Conservation (phyloP, 495 filamentous ascomycete species). For the Penicillium waksmanii region DNA sequence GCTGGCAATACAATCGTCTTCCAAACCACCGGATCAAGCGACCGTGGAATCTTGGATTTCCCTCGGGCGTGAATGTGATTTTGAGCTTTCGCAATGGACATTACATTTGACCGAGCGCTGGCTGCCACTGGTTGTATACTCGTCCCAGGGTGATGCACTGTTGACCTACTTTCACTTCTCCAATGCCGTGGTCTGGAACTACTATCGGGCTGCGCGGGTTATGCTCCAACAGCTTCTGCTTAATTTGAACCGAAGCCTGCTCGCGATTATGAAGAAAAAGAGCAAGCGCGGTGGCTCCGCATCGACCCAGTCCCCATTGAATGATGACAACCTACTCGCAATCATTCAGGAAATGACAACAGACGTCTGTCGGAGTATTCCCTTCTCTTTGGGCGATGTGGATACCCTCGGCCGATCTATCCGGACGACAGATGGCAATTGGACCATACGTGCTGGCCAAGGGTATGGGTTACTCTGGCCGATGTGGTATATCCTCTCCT, state of each 20-base stretch:
- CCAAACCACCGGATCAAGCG: constrained; percentile 20
- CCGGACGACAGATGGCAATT: constrained; percentile 12
- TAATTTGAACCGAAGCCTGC: constrained; percentile 30
- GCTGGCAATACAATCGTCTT: constrained; percentile 24
- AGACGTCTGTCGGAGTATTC: constrained; percentile 47
- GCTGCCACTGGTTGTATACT: constrained; percentile 43
- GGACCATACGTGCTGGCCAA: constrained; percentile 36
- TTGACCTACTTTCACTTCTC: constrained; percentile 41
- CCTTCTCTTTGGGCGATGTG: constrained; percentile 43
- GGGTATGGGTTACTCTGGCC: constrained; percentile 48
- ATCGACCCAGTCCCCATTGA: constrained; percentile 1
- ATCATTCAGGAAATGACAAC: constrained; percentile 43
- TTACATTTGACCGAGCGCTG: constrained; percentile 39
- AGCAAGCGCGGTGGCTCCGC: not conserved
- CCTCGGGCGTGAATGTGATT: constrained; percentile 29
- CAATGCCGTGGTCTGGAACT: constrained; percentile 41
- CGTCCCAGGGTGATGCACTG: constrained; percentile 36
- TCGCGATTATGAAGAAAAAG: constrained; percentile 15
- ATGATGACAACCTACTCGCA: constrained; percentile 17
- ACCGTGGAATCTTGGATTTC: constrained; percentile 32
- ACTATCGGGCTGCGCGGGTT: constrained; percentile 45
- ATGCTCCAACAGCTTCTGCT: constrained; percentile 39
- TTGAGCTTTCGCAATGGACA: constrained; percentile 42
- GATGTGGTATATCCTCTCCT: constrained; percentile 45
- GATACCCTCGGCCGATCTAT: constrained; percentile 39